phyloP scores from a whole-genome alignment of 768 basidiomycete species.

The Phanerodontia chrysosporium region DNA sequence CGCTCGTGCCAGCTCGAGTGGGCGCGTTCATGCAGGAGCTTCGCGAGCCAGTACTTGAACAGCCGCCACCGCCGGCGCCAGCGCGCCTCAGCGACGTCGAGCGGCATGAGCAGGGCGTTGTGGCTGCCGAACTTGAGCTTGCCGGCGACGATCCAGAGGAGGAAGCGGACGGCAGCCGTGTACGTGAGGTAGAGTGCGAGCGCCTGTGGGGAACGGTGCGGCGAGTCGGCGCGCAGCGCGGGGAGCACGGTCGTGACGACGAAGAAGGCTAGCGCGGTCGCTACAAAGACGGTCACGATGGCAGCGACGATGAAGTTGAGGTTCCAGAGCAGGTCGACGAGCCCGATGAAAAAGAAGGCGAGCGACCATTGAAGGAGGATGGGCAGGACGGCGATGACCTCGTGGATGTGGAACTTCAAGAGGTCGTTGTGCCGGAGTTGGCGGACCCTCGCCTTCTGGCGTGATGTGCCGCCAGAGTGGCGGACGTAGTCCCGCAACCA shows the following conservation, averaged over 20 bases:
- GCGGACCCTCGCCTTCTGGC: slow-evolving; percentile 14
- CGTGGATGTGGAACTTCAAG: slow-evolving; percentile 18
- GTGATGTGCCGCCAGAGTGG: slow-evolving; percentile 5
- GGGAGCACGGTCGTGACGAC: slow-evolving; percentile 18
- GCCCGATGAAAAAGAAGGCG: slow-evolving; percentile 16
- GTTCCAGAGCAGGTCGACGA: slow-evolving; percentile 18
- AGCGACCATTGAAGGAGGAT: slow-evolving; percentile 19
- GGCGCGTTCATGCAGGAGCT: slow-evolving; percentile 7
- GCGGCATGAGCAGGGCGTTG: neutral
- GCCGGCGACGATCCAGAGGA: slow-evolving; percentile 4
- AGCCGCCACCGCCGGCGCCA: neutral
- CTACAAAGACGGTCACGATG: slow-evolving; percentile 10
- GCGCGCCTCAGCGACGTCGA: neutral
- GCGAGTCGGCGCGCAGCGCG: slow-evolving; percentile 12
- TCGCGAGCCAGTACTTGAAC: slow-evolving; percentile 3
- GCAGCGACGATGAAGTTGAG: slow-evolving; percentile 10
- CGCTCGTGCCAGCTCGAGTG: slow-evolving; percentile 15
- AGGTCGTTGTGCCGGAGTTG: slow-evolving; percentile 20
- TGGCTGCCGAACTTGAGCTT: neutral
- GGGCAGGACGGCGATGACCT: slow-evolving; percentile 20
- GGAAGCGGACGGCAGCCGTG: slow-evolving; percentile 6
- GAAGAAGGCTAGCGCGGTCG: slow-evolving; percentile 9
- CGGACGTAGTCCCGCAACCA: slow-evolving; percentile 20
- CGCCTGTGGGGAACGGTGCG: slow-evolving; percentile 18
- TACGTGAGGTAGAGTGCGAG: slow-evolving; percentile 10